phyloP scores from a whole-genome alignment of 306 rosid species.

The Vicia sativa region DNA sequence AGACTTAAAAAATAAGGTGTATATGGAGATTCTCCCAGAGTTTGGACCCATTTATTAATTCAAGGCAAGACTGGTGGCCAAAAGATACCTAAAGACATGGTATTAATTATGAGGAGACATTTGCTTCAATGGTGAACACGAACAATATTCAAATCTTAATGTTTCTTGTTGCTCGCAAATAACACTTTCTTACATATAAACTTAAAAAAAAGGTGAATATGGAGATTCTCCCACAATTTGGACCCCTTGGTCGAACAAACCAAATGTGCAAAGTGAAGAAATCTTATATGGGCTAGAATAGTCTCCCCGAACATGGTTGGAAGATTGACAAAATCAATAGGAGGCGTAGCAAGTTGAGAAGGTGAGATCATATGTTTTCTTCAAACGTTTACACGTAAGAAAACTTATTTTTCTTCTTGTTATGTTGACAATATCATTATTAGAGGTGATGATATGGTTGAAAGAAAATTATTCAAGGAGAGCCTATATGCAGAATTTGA shows the following conservation, averaged over 20 bases:
- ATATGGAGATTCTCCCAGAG: not conserved
- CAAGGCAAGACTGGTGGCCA: not conserved
- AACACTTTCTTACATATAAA: not conserved
- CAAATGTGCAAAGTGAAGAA: not conserved
- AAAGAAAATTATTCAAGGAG: not conserved
- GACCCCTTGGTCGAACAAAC: not conserved
- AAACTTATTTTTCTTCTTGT: not conserved
- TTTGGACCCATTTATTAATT: not conserved
- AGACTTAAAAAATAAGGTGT: not conserved
- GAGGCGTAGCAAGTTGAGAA: not conserved
- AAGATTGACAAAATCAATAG: not conserved
- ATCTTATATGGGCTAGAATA: not conserved
- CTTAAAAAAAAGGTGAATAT: not conserved
- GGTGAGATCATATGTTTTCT: not conserved
- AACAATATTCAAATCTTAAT: not conserved
- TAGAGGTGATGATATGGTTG: not conserved
- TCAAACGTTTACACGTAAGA: not conserved
- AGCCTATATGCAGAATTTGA: not conserved
- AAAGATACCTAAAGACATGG: not conserved
- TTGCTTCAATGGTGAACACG: not conserved
- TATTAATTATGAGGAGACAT: not conserved
- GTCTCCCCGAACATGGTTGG: not conserved
- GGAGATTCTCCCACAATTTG: not conserved
- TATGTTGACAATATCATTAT: not conserved
- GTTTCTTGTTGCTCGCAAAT: not conserved